These are phyloP conservation scores for Psophocarpus tetragonolobus DNA, from an alignment of 306 rosid genomes.

Conservation along the genomic window DNA sequence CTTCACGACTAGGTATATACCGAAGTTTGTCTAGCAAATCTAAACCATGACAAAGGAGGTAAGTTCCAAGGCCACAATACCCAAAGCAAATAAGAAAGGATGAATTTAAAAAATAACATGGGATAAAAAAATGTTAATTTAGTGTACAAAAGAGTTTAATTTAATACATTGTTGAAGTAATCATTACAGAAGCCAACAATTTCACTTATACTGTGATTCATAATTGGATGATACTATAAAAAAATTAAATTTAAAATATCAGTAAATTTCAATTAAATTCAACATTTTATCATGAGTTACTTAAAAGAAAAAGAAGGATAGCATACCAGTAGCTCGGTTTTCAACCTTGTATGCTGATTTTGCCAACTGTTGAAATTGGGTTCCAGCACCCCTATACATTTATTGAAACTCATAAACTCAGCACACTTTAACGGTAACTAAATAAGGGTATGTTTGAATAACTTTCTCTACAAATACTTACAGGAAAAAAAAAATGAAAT, in stretches of 20 bases:
- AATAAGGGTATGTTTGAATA: too few relatives aligned
- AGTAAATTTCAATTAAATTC: neutral
- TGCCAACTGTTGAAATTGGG: conserved; percentile 62
- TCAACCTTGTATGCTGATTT: conserved; percentile 71
- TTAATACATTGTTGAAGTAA: neutral
- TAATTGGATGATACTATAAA: neutral
- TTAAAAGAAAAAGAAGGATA: neutral
- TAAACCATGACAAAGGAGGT: conserved; percentile 33
- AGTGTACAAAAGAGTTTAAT: neutral
- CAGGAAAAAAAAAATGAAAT: too few relatives aligned
- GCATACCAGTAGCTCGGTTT: conserved; percentile 69
- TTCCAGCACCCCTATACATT: conserved; percentile 67
- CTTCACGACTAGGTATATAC: conserved; percentile 70
- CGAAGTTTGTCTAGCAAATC: conserved; percentile 85
- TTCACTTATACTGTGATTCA: neutral
- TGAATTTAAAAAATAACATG: neutral
- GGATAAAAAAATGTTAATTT: neutral
- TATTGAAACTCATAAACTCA: conserved; percentile 12
- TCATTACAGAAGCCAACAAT: neutral
- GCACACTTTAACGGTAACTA: conserved; percentile 19
- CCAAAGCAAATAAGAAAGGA: conserved; percentile 1
- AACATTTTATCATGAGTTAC: neutral
- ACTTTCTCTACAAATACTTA: too few relatives aligned
- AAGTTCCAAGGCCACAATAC: conserved; percentile 11
- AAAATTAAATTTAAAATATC: neutral